Base-by-base conservation (phyloP, 768 basidiomycete species). In the Lactarius indigo region DNA sequence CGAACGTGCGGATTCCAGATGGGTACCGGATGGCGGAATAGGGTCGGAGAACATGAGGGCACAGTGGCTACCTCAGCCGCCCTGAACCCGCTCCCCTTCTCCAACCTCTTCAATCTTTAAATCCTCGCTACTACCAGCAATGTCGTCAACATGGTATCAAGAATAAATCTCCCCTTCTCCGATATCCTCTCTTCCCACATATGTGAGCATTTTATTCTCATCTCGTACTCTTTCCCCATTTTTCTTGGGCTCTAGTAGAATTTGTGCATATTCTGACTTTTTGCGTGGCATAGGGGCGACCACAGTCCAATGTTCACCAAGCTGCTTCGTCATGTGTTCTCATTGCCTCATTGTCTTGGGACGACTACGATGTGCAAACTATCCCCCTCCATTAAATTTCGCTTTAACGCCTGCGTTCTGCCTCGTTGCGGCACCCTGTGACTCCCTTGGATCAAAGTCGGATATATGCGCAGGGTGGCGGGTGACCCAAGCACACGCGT, bases 21-120 rank as follows among this genome's bases (percentile, higher is more conserved):
- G 56, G 61, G 39, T 57, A 18, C 65, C 59, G 33, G 56, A 66
- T 66, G 60, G 28, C 26, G 57, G 57, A 66, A 66, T 63, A 61
- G 39, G 61, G 61, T 66, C 65, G 65, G 57, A 58, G 61, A 54
- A 66, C 37, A 57, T 58, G 65, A 62, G 65, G 61, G 30, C 61
- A 52, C 65, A 61, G n/a, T 50, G 17, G 47, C 61, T 33, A 62
- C 23, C 55, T 62, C 42, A 30, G 42, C 65, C 55, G 54, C 44
- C 35, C 47, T 66, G 44, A 58, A 62, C 35, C 61, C 44, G 47
- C 42, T 33, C 44, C 47, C 50, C 61, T 62, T 54, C 44, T 54
- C 30, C 30, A 58, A 23, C 37, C 26, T n/a, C 54, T 44, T 57
- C 37, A 9, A 23, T 52, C 37, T 50, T 30, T n/a, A 50, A 56